Base-by-base conservation (phyloP, 768 basidiomycete genomes). In the Strobilomyces echinocephalus region DNA sequence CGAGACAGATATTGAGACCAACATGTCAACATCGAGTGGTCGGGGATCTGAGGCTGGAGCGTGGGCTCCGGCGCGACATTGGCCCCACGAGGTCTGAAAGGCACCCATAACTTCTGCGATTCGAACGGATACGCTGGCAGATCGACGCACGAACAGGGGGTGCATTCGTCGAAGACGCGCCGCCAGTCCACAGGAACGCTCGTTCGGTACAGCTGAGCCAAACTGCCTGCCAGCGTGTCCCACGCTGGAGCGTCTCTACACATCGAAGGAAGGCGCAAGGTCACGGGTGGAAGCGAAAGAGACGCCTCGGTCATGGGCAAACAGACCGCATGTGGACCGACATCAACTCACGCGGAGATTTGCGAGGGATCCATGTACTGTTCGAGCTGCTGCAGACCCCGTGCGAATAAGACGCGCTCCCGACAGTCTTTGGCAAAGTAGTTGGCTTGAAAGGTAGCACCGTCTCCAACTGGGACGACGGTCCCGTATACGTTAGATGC, bases 101-200 rank as follows among this genome's bases (percentile, higher is more conserved):
- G 64, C 2, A 83, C 74, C 84, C 83, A 87, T 63, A 82, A 87
- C 21, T 71, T 76, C 4, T 74, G 71, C 43, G 69, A 70, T 10
- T 76, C 70, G 58, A 87, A 85, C 1, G 85, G 84, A 64, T 88
- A 89, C 5, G 76, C 69, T 0, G 87, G 87, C 11, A 88, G 66
- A 53, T 75, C 76, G n/a, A 77, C 59, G 55, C 79, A 79, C 3
- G 70, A 66, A 10, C 69, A 65, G 8, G 72, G 51, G 0, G 72
- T 57, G 7, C 82, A 52, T 52, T 81, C 76, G 0, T 72, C 60
- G 59, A 82, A 88, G 7, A 79, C 72, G 3, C 70, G 65, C 18
- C 80, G 72, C 87, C 87, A 88, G 28, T 72, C 55, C n/a, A 88
- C 52, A 1, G 63, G 50, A 40, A 74, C 55, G 21, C 64, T 60